Percentiles rank a stretch among this genome's conserved stretches.
Evolutionary conservation across 768 basidiomycete species (phyloP).

Genomic region (Mycena belliarum): DNA sequence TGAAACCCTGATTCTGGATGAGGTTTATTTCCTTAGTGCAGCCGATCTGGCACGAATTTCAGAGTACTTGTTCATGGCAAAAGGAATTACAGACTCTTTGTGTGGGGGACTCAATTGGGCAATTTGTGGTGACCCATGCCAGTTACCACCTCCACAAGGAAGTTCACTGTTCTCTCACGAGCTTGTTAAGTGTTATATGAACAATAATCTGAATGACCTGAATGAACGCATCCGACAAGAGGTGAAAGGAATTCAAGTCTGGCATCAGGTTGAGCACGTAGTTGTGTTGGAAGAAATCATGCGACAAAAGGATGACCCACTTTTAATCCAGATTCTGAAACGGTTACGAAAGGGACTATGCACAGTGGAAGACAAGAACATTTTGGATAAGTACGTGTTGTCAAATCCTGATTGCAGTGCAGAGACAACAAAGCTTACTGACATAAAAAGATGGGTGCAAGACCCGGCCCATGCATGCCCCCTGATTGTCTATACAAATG

Average conservation of each 20-base stretch:
- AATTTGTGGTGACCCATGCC: conserved; percentile 7
- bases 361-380: background rate
- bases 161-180: background rate
- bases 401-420: background rate
- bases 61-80: conserved; percentile 7
- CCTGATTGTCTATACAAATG: conserved; percentile 2
- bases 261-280: conserved; percentile 11
- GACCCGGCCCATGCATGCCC: background rate
- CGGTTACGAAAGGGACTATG: background rate
- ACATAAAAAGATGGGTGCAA: conserved; percentile 2
- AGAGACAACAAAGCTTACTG: background rate
- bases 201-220: conserved; percentile 6
- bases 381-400: conserved; percentile 7
- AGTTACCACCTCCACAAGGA: conserved; percentile 7
- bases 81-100: background rate
- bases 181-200: background rate
- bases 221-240: background rate
- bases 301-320: conserved; percentile 19
- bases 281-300: conserved; percentile 20
- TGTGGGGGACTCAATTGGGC: conserved; percentile 4
- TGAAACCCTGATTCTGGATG: conserved; percentile 1
- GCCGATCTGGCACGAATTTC: background rate
- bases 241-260: background rate
- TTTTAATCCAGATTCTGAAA: background rate
- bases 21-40: conserved; percentile 8